Percentiles rank a stretch among this genome's conserved stretches.
phyloP scores from a whole-genome alignment of 768 basidiomycete species.

The Gloeopeniophorella convolvens region DNA sequence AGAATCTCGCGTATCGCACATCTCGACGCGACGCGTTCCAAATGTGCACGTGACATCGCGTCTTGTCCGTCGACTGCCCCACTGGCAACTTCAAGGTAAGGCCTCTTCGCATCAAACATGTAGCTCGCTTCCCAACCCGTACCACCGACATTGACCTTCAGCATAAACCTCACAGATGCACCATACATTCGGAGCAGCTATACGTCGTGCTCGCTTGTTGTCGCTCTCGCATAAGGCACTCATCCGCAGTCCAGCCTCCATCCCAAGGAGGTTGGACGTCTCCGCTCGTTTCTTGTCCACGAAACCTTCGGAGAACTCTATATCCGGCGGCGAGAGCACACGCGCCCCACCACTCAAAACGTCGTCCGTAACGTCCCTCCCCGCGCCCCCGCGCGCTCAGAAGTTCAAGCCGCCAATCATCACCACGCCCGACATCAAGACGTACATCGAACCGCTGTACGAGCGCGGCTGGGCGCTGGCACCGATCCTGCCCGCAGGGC shows the following conservation, averaged over 20 bases:
- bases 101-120: too few species aligned
- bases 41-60: too few species aligned
- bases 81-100: too few species aligned
- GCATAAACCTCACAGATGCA: slow-evolving; percentile 9
- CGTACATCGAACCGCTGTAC: slow-evolving; percentile 11
- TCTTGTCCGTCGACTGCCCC: too few species aligned
- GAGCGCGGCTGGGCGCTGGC: slow-evolving; percentile 12
- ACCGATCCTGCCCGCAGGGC: slow-evolving; percentile 9
- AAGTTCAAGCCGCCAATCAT: slow-evolving; percentile 3
- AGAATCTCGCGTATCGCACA: too few species aligned
- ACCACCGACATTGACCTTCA: neutral
- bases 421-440: slow-evolving; percentile 4
- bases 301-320: neutral
- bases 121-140: too few species aligned
- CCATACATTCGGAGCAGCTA: neutral
- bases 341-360: neutral
- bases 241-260: neutral
- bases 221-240: neutral
- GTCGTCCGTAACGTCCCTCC: slow-evolving; percentile 4
- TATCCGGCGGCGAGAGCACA: neutral
- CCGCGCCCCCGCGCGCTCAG: neutral
- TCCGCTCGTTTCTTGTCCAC: neutral
- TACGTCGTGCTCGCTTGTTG: neutral
- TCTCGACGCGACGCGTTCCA: too few species aligned
- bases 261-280: neutral